Evolutionary conservation across 371 early-diverging fungal species (phyloP).

Genomic region (Parasitella parasitica): DNA sequence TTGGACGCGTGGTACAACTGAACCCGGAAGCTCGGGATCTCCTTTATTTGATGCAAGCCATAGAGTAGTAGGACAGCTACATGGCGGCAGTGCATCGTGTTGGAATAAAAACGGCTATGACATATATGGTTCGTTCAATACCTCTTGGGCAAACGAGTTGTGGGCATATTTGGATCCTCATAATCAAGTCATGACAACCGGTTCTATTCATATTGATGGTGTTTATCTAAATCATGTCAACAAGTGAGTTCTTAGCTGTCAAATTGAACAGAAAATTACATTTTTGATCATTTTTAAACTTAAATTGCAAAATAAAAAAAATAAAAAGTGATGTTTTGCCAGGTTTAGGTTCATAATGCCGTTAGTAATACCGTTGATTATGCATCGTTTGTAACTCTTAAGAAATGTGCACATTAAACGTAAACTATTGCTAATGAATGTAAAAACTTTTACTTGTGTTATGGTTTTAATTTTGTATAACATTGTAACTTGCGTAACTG

Average conservation of each 20-base stretch:
- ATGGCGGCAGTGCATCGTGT: slow-evolving; percentile 51
- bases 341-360: too few relatives aligned
- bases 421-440: too few relatives aligned
- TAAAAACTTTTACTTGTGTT: too few relatives aligned
- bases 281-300: too few relatives aligned
- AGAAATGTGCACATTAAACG: too few relatives aligned
- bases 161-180: slow-evolving; percentile 2
- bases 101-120: slow-evolving; percentile 46
- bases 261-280: too few relatives aligned
- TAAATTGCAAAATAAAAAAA: too few relatives aligned
- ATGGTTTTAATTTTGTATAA: too few relatives aligned
- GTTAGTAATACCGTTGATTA: too few relatives aligned
- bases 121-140: slow-evolving; percentile 41
- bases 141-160: slow-evolving; percentile 25
- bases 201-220: background rate
- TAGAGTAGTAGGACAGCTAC: slow-evolving; percentile 52
- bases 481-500: too few relatives aligned
- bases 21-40: slow-evolving; percentile 54
- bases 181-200: background rate
- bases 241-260: background rate
- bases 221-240: background rate
- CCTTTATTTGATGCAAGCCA: slow-evolving; percentile 48
- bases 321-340: too few relatives aligned
- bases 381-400: too few relatives aligned
- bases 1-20: slow-evolving; percentile 44